Evolutionary conservation across 257 asterid genomes (phyloP).

Genomic region (Plantago elongata): DNA sequence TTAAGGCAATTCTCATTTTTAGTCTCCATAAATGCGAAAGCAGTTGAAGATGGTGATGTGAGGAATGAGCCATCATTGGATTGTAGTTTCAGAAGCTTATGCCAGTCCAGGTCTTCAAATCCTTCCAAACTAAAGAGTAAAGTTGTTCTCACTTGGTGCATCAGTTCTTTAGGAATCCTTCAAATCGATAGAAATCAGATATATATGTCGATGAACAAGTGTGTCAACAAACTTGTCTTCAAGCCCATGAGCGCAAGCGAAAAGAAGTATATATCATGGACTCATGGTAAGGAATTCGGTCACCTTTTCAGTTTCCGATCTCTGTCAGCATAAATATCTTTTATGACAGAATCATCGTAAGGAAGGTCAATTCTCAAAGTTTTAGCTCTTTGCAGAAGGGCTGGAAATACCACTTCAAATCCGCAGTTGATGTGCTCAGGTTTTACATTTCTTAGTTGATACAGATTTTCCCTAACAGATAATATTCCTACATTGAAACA

Average conservation of each 20-base stretch:
- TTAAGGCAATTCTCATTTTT: slow-evolving; percentile 32
- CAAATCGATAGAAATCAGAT: no score
- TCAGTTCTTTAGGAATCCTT: slow-evolving; percentile 39
- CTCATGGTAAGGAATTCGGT: no score
- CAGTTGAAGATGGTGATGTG: slow-evolving; percentile 54
- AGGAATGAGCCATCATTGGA: slow-evolving; percentile 46
- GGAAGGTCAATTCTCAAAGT: slow-evolving; percentile 23
- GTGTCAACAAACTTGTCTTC: no score
- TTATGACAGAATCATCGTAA: slow-evolving; percentile 17
- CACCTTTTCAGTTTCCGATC: slow-evolving; percentile 26
- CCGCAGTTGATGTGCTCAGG: slow-evolving; percentile 38
- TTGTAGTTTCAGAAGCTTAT: slow-evolving; percentile 40
- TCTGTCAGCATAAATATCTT: slow-evolving; percentile 19
- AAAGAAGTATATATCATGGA: no score
- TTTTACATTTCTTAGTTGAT: slow-evolving; percentile 19
- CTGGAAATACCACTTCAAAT: slow-evolving; percentile 36
- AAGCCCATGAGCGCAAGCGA: no score
- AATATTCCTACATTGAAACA: slow-evolving; percentile 19
- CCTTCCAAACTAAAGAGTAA: slow-evolving; percentile 47
- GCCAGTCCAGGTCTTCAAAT: slow-evolving; percentile 39
- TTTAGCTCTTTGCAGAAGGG: slow-evolving; percentile 27
- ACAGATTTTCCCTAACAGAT: slow-evolving; percentile 34
- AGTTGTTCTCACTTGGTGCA: slow-evolving; percentile 42
- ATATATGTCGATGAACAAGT: no score
- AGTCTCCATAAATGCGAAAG: slow-evolving; percentile 49